Percentiles rank a stretch among this genome's conserved stretches.
Evolutionary conservation across 2,329 filamentous ascomycete species (phyloP).

Genomic region (Rutstroemia sydowiana): DNA sequence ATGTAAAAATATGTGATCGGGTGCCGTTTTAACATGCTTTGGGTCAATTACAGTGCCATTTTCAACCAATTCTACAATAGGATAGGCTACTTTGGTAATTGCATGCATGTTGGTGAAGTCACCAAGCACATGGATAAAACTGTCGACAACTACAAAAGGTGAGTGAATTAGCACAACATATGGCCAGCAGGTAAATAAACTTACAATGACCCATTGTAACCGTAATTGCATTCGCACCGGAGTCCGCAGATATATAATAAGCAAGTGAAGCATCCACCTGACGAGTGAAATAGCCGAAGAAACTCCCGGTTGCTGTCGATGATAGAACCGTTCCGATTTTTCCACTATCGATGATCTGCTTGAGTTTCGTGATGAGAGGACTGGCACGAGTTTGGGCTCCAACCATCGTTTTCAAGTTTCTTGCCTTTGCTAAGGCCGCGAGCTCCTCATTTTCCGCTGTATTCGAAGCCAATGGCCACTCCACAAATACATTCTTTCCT

Average conservation of each 20-base stretch:
- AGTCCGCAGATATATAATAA: background rate
- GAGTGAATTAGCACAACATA: background rate
- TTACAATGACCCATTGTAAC: background rate
- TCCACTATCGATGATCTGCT: slow-evolving; percentile 35
- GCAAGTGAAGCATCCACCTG: background rate
- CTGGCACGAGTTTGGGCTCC: slow-evolving; percentile 40
- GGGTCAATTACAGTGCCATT: slow-evolving; percentile 23
- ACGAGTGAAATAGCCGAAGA: background rate
- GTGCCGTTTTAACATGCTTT: slow-evolving; percentile 23
- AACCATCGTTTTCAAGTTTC: slow-evolving; percentile 37
- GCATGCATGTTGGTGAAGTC: slow-evolving; percentile 26
- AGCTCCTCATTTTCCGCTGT: slow-evolving; percentile 37
- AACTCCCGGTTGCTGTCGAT: background rate
- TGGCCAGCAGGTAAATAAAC: background rate
- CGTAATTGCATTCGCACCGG: background rate
- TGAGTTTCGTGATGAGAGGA: slow-evolving; percentile 35
- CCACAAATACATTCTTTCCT: slow-evolving; percentile 42
- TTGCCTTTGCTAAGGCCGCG: slow-evolving; percentile 33
- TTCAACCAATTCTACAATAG: slow-evolving; percentile 9
- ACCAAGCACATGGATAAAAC: slow-evolving; percentile 30
- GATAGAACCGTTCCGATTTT: slow-evolving; percentile 36
- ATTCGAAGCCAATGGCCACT: slow-evolving; percentile 41
- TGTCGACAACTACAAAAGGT: slow-evolving; percentile 20
- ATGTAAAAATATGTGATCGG: slow-evolving; percentile 33
- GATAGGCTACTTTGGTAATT: slow-evolving; percentile 21